Evolutionary conservation across 768 basidiomycete species (phyloP).

Genomic region (Saitozyma podzolica): DNA sequence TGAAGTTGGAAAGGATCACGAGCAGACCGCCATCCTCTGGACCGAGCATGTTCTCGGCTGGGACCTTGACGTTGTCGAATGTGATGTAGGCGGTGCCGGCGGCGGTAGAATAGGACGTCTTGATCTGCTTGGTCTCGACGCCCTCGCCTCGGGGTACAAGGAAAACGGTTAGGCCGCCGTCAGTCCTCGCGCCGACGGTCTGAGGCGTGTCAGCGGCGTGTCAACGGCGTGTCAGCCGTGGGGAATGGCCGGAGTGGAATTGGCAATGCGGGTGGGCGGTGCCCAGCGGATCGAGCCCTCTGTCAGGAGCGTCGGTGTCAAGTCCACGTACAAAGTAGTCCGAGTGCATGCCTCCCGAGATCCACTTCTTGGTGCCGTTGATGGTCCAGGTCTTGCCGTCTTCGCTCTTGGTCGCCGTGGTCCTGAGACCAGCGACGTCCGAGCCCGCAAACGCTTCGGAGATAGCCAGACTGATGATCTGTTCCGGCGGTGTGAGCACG

Average conservation of each 20-base stretch:
- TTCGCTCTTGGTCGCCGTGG: conserved; percentile 72
- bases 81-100: conserved; percentile 82
- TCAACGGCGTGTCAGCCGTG: no score
- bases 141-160: conserved; percentile 79
- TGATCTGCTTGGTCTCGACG: conserved; percentile 80
- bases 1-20: conserved; percentile 79
- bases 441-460: conserved; percentile 78
- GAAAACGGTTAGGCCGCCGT: conserved; percentile 77
- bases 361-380: conserved; percentile 83
- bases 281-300: no score
- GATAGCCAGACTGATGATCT: conserved; percentile 83
- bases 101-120: conserved; percentile 82
- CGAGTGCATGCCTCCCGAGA: conserved; percentile 52
- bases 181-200: conserved; percentile 22
- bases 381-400: conserved; percentile 71
- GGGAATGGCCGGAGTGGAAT: no score
- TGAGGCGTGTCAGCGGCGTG: conserved; percentile 62
- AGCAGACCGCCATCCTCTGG: conserved; percentile 76
- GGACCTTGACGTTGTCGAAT: conserved; percentile 81
- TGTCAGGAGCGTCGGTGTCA: neutral
- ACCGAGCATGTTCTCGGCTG: conserved; percentile 82
- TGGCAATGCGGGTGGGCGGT: no score
- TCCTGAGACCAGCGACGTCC: conserved; percentile 71
- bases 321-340: conserved; percentile 57
- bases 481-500: conserved; percentile 1